These are phyloP conservation scores for Penicillium thymicola DNA, from an alignment of 2,329 filamentous ascomycete species.

Conservation along the genomic window DNA sequence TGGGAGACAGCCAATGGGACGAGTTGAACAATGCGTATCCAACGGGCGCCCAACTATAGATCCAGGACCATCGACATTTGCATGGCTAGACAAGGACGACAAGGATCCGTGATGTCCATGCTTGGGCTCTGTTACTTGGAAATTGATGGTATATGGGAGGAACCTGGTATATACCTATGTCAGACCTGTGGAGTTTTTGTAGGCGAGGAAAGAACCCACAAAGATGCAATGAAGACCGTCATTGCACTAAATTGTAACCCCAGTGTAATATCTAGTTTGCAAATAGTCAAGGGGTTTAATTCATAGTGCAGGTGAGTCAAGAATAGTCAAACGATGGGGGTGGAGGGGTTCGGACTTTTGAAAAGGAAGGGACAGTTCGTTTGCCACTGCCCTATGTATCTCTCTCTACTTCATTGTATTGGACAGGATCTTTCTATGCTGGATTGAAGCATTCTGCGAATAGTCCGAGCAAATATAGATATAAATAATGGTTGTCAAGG, in stretches of 20 bases:
- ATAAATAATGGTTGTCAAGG: neutral
- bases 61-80: slow-evolving; percentile 20
- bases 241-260: slow-evolving; percentile 16
- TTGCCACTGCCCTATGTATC: neutral
- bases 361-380: neutral
- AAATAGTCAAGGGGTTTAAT: neutral
- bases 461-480: neutral
- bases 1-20: slow-evolving; percentile 20
- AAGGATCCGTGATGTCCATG: slow-evolving; percentile 24
- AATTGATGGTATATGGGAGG: slow-evolving; percentile 39
- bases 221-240: slow-evolving; percentile 36
- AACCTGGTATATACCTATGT: slow-evolving; percentile 24
- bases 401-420: too few relatives aligned
- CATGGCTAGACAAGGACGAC: slow-evolving; percentile 23
- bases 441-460: neutral
- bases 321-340: neutral
- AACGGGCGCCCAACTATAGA: slow-evolving; percentile 25
- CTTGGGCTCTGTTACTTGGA: slow-evolving; percentile 25
- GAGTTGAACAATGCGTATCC: slow-evolving; percentile 18
- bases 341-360: neutral
- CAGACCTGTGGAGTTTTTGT: neutral
- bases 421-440: neutral
- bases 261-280: neutral
- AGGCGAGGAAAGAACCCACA: slow-evolving; percentile 23
- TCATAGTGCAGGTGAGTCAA: neutral